phyloP scores from a whole-genome alignment of 176 grass and related monocot genomes.

The Phragmites australis region DNA sequence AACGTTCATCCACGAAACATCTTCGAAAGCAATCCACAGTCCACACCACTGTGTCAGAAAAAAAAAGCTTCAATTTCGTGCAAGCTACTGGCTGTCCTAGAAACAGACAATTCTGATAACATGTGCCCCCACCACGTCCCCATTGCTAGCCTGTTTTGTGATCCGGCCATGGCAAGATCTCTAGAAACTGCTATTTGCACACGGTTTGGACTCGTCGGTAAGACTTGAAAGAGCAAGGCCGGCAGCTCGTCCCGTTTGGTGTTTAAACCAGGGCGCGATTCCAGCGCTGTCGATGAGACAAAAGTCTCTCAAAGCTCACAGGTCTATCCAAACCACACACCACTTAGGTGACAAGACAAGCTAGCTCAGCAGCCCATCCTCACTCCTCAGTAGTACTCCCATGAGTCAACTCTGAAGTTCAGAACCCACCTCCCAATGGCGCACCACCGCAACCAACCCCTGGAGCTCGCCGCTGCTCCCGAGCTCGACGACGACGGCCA shows the following conservation, averaged over 20 bases:
- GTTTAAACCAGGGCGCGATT: slow-evolving; percentile 6
- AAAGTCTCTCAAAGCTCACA: neutral
- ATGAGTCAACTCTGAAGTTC: neutral
- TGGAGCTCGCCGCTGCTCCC: neutral
- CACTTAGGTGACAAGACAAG: neutral
- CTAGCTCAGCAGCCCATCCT: neutral
- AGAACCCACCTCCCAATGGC: neutral
- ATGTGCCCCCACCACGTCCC: neutral
- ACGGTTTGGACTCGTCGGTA: slow-evolving; percentile 10
- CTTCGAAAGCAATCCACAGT: neutral
- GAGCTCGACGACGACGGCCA: slow-evolving; percentile 49
- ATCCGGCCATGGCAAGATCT: neutral
- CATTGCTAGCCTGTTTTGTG: neutral
- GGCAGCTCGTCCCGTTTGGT: neutral
- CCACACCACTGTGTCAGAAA: no score
- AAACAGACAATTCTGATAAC: neutral
- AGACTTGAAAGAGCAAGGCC: neutral
- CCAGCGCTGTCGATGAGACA: slow-evolving; percentile 4
- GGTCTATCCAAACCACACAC: neutral
- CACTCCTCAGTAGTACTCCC: neutral
- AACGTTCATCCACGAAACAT: neutral
- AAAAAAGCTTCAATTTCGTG: neutral
- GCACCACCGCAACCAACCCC: neutral
- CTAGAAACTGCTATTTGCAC: neutral
- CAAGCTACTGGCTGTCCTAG: neutral